phyloP scores from a whole-genome alignment of 2,329 filamentous ascomycete genomes.

The Fusarium buharicum region DNA sequence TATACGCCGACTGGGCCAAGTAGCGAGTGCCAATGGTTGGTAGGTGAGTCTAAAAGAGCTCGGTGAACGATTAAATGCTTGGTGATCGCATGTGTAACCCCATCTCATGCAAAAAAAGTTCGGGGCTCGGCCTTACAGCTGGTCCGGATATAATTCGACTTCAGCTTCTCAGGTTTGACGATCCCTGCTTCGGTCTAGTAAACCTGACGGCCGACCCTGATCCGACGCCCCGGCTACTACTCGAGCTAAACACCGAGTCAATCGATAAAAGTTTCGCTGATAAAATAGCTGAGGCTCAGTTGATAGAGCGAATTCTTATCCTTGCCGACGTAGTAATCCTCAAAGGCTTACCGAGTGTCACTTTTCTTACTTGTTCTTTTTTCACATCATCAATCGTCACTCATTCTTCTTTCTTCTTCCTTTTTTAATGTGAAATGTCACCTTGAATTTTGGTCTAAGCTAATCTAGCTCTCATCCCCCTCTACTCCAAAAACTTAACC shows the following conservation, averaged over 20 bases:
- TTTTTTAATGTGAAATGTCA: constrained; percentile 9
- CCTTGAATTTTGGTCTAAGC: constrained; percentile 29
- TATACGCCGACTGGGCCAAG: constrained; percentile 21
- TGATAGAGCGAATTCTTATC: constrained; percentile 7
- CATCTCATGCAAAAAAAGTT: constrained; percentile 17
- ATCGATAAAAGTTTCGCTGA: constrained; percentile 14
- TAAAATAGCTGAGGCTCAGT: constrained; percentile 25
- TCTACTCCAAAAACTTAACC: constrained; percentile 2
- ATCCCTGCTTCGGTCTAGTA: constrained; percentile 24
- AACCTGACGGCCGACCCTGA: constrained; percentile 22
- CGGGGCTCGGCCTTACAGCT: constrained; percentile 37
- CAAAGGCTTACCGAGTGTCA: constrained; percentile 1
- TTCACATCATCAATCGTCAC: constrained; percentile 1
- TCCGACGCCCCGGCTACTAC: constrained; percentile 25
- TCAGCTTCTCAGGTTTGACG: constrained; percentile 13
- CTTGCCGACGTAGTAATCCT: constrained; percentile 27
- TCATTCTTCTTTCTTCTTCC: neutral
- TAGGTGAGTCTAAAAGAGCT: constrained; percentile 2
- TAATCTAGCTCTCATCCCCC: constrained; percentile 1
- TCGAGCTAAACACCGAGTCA: constrained; percentile 26
- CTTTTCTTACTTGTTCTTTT: constrained; percentile 8
- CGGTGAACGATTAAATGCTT: neutral
- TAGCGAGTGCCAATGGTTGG: constrained; percentile 23
- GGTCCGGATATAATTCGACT: constrained; percentile 29
- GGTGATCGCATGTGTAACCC: constrained; percentile 16